Base-by-base conservation (phyloP, 495 filamentous ascomycete genomes). In the Platismatia glauca region DNA sequence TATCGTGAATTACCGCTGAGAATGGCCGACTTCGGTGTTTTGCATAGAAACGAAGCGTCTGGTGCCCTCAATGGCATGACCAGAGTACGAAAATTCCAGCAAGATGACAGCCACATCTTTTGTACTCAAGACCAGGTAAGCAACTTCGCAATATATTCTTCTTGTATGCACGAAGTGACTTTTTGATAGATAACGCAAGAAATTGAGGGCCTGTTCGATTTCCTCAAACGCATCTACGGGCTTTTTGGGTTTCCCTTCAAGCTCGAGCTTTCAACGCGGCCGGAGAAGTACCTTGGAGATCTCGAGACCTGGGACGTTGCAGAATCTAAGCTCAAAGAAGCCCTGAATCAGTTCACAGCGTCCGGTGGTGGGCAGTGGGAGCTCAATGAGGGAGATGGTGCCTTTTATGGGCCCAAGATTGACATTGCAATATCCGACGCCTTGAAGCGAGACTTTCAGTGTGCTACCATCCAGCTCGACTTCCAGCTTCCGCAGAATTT, bases 331-430 rank as follows among this genome's bases (percentile, higher is more conserved):
- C 79, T 97, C 57, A 85, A 83, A 68, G 77, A 81, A 50, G 89
- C 92, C 35, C 78, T 98, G 62, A 82, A 91, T 64, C 81, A 87
- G 60, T 98, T 97, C 73, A 78, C 80, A 46, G 76, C 74, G 22
- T 69, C 74, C 7, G 83, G 79, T 43, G 87, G 88, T 55, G 78
- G 86, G 20, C 76, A 87, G 60, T 98, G 94, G 94, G 85, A 86
- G 69, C 79, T 96, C 29, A 94, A 97, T 68, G 84, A 89, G 57
- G 93, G 93, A 55, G 94, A 98, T 68, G 94, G 94, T 69, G 95
- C 94, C 38, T 98, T 97, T 77, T 97, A 97, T 69, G 95, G 94
- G 1, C 94, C 94, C 3, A 90, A 91, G 81, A 95, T 97, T 62
- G 95, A 97, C 62, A 90, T 98, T 67, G 91, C 84, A 44, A 92